phyloP scores from a whole-genome alignment of 2,329 filamentous ascomycete genomes.

The Arthrobotrys sinensis region DNA sequence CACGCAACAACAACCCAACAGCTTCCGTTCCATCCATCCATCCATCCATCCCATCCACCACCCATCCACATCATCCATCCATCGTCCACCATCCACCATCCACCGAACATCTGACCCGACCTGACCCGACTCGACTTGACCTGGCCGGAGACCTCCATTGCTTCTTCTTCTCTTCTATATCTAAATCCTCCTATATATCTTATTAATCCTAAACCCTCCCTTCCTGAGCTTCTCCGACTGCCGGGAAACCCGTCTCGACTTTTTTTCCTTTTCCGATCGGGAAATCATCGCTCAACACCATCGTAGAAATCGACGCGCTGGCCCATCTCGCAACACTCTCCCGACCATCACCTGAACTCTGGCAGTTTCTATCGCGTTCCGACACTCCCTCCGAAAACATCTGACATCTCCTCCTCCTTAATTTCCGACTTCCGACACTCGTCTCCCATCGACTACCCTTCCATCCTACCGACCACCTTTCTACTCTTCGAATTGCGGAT shows the following conservation, averaged over 20 bases:
- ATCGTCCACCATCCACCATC: background rate
- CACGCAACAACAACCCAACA: background rate
- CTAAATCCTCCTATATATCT: background rate
- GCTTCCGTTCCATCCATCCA: background rate
- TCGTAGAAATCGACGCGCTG: conserved; percentile 39
- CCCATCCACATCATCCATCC: conserved; percentile 9
- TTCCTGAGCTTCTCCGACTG: conserved; percentile 22
- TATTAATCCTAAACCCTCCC: conserved; percentile 4
- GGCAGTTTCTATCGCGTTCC: conserved; percentile 44
- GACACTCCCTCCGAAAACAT: conserved; percentile 22
- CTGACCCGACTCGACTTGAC: conserved; percentile 5
- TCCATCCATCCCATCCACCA: conserved; percentile 6
- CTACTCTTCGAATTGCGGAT: conserved; percentile 17
- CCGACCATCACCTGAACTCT: conserved; percentile 9
- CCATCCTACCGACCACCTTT: background rate
- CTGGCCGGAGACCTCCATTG: conserved; percentile 16
- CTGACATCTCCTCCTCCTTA: conserved; percentile 22
- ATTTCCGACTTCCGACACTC: conserved; percentile 40
- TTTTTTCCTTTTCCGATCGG: conserved; percentile 40
- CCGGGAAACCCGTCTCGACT: conserved; percentile 6
- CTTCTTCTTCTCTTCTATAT: conserved; percentile 22
- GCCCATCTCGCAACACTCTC: conserved; percentile 40
- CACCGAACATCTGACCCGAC: background rate
- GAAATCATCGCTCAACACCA: conserved; percentile 39
- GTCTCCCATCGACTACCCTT: background rate